Conservation (phyloP, 805 yeast genomes). For the Wickerhamiella galacta region DNA sequence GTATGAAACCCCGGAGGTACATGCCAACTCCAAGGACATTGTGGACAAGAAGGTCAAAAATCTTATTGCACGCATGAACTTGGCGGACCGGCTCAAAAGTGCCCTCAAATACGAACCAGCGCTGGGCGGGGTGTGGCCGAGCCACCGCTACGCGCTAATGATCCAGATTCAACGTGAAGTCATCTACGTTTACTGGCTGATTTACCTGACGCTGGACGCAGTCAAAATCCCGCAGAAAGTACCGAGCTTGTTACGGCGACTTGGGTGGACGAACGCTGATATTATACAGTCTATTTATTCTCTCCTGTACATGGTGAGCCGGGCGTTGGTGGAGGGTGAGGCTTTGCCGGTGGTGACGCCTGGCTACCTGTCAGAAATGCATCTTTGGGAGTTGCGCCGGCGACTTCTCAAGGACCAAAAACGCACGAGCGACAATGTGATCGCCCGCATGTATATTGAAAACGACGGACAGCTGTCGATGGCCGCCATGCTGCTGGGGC, state of each 20-base stretch:
- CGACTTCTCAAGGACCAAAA: background rate
- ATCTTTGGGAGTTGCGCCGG: slow-evolving; percentile 2
- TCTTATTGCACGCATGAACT: slow-evolving; percentile 7
- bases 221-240: slow-evolving; percentile 9
- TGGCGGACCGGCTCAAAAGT: slow-evolving; percentile 11
- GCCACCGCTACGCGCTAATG: slow-evolving; percentile 17
- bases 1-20: slow-evolving; percentile 11
- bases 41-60: slow-evolving; percentile 11
- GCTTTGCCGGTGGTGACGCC: slow-evolving; percentile 5
- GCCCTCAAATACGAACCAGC: slow-evolving; percentile 21
- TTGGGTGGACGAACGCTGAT: slow-evolving; percentile 8
- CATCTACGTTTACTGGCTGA: slow-evolving; percentile 14
- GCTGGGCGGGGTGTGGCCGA: slow-evolving; percentile 21
- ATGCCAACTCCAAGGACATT: slow-evolving; percentile 14
- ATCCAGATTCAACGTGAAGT: slow-evolving; percentile 15
- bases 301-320: slow-evolving; percentile 4
- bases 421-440: background rate
- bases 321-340: slow-evolving; percentile 3
- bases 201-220: slow-evolving; percentile 17
- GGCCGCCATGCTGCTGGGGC: slow-evolving; percentile 13
- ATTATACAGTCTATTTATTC: slow-evolving; percentile 1
- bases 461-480: slow-evolving; percentile 13
- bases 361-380: slow-evolving; percentile 3
- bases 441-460: slow-evolving; percentile 2
- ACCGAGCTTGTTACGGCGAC: slow-evolving; percentile 3